Conservation (phyloP, 495 filamentous ascomycete species). For the Apodospora peruviana region DNA sequence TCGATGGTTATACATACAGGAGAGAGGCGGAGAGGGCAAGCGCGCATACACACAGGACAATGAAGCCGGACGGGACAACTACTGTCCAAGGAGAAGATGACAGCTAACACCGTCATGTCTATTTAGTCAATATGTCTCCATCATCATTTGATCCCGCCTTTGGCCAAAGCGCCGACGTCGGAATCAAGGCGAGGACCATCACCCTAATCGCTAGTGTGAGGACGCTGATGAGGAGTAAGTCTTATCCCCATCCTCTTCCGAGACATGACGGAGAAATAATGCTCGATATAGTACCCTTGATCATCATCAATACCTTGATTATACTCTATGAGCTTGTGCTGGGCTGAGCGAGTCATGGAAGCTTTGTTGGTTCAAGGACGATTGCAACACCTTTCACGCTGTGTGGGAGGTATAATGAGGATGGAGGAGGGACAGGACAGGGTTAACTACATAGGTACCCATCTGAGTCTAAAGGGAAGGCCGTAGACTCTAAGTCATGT, state of each 20-base stretch:
- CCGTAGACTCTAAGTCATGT: too few species aligned
- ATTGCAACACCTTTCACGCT: too few species aligned
- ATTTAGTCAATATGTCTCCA: slow-evolving; percentile 73
- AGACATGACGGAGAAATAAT: neutral
- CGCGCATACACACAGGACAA: neutral
- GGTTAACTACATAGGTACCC: neutral
- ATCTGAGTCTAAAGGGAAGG: too few species aligned
- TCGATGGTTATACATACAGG: neutral
- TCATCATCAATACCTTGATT: slow-evolving; percentile 83
- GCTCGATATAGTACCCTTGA: slow-evolving; percentile 70
- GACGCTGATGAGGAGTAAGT: slow-evolving; percentile 92
- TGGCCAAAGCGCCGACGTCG: slow-evolving; percentile 64
- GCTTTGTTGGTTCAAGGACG: too few species aligned
- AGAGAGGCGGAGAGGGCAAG: neutral
- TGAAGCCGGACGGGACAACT: too few species aligned
- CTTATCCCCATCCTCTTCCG: neutral
- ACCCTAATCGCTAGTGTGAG: slow-evolving; percentile 86
- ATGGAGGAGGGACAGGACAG: neutral
- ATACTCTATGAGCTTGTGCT: slow-evolving; percentile 86
- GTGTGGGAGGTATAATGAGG: neutral
- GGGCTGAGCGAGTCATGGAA: slow-evolving; percentile 50
- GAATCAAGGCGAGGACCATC: slow-evolving; percentile 80
- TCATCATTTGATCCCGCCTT: slow-evolving; percentile 63
- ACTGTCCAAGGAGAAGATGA: neutral
- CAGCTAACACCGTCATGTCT: neutral